Evolutionary conservation across 2,329 filamentous ascomycete genomes (phyloP).

Genomic region (Cercospora sp.): DNA sequence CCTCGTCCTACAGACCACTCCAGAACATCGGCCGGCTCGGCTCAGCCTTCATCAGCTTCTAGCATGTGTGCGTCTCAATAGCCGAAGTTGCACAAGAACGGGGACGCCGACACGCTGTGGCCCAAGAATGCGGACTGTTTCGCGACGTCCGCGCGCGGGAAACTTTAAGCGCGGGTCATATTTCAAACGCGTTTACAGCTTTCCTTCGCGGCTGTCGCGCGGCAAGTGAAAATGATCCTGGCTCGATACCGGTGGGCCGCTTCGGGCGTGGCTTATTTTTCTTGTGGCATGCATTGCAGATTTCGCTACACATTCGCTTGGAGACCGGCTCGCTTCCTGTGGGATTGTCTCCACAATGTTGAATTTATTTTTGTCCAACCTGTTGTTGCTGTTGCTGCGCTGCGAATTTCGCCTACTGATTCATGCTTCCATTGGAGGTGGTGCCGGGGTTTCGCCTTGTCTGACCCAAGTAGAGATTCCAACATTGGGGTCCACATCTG

Average conservation of each 20-base stretch:
- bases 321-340: background rate
- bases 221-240: background rate
- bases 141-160: constrained; percentile 6
- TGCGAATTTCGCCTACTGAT: background rate
- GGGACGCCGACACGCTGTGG: background rate
- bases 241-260: background rate
- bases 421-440: constrained; percentile 14
- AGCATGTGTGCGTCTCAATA: background rate
- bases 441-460: constrained; percentile 13
- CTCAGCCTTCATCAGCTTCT: background rate
- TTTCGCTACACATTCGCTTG: constrained; percentile 1
- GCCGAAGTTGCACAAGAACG: background rate
- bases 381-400: background rate
- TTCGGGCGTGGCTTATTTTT: background rate
- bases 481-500: constrained; percentile 45
- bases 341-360: background rate
- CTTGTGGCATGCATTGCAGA: constrained; percentile 4
- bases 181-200: background rate
- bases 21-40: background rate
- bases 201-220: constrained; percentile 9
- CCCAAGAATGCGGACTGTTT: background rate
- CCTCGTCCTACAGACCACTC: background rate
- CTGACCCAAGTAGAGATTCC: constrained; percentile 22
- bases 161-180: background rate
- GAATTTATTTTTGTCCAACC: background rate